Conservation (phyloP, 1,284 basidiomycete genomes). For the Athelia sp. region DNA sequence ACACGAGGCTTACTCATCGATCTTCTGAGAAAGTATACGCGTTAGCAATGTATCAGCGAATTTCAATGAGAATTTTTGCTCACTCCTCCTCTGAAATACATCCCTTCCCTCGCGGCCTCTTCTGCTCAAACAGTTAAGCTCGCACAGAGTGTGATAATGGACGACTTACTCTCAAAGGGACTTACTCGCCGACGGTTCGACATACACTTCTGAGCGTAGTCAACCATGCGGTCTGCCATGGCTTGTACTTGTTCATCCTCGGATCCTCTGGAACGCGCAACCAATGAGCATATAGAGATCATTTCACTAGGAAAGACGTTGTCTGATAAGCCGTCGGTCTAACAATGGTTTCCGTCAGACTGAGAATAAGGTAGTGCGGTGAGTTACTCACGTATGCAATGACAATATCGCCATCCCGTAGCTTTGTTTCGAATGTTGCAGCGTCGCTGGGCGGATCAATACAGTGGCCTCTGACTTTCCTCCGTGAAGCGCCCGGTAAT, state of each 20-base stretch:
- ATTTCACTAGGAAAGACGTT: conserved; percentile 79
- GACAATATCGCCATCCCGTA: conserved; percentile 71
- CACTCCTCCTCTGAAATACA: conserved; percentile 68
- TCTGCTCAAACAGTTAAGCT: conserved; percentile 28
- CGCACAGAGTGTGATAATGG: background rate
- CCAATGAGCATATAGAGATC: conserved; percentile 59
- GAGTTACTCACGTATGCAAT: conserved; percentile 64
- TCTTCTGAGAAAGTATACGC: conserved; percentile 35
- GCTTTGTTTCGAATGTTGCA: conserved; percentile 55
- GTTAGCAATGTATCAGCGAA: conserved; percentile 1
- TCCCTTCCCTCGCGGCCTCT: conserved; percentile 56
- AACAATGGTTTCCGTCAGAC: conserved; percentile 14
- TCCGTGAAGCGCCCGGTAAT: conserved; percentile 41
- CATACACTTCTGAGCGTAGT: conserved; percentile 69
- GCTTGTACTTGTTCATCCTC: conserved; percentile 61
- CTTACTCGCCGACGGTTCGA: conserved; percentile 53
- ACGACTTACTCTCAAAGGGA: conserved; percentile 63
- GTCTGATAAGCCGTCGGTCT: conserved; percentile 86
- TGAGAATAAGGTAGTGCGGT: background rate
- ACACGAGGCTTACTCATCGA: conserved; percentile 52
- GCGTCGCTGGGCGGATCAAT: conserved; percentile 66
- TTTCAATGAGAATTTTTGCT: conserved; percentile 22
- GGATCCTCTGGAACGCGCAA: conserved; percentile 46
- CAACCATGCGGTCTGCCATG: conserved; percentile 68
- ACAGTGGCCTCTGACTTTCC: conserved; percentile 38